Evolutionary conservation across 257 asterid genomes (phyloP).

Genomic region (Solanum stenotomum): DNA sequence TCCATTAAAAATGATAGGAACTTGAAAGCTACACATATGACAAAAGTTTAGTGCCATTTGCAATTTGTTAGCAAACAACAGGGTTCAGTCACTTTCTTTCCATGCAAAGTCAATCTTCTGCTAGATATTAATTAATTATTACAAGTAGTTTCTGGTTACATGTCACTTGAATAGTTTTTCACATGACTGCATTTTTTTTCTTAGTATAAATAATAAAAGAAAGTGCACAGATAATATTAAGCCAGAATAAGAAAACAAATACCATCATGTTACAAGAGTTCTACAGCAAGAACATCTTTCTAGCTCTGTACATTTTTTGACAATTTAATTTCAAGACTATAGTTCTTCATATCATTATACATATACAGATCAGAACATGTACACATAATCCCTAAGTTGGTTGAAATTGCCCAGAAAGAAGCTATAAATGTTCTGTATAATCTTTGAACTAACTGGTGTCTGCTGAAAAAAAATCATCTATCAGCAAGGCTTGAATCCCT

Average conservation of each 20-base stretch:
- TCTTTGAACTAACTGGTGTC: background rate
- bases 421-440: background rate
- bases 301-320: background rate
- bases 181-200: background rate
- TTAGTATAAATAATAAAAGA: too few relatives aligned
- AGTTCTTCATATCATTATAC: background rate
- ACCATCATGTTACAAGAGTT: background rate
- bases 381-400: background rate
- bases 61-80: background rate
- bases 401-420: background rate
- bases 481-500: background rate
- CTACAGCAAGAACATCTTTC: background rate
- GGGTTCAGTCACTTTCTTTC: background rate
- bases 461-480: background rate
- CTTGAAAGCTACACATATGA: background rate
- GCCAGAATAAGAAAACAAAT: background rate
- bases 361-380: background rate
- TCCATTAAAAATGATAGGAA: too few relatives aligned
- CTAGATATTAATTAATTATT: background rate
- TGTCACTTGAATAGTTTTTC: background rate
- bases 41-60: background rate
- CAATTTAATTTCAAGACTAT: background rate
- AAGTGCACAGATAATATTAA: background rate
- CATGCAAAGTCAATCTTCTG: background rate
- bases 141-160: background rate